These are phyloP conservation scores for Lentithecium fluviatile DNA, from an alignment of 495 filamentous ascomycete genomes.

Conservation along the genomic window DNA sequence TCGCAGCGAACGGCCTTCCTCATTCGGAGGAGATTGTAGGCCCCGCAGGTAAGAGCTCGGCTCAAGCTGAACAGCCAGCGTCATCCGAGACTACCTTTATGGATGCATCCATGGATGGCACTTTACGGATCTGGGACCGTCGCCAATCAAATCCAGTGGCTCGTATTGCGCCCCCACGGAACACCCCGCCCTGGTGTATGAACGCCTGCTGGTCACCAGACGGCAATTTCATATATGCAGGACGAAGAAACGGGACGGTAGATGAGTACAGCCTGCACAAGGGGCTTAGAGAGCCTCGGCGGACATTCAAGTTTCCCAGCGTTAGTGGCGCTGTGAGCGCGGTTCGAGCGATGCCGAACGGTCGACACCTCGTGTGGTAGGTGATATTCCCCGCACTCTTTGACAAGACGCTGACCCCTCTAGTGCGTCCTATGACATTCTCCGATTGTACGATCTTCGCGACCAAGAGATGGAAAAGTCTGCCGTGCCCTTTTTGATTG, in stretches of 20 bases:
- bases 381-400: constrained; percentile 29
- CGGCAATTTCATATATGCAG: constrained; percentile 93
- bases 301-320: constrained; percentile 85
- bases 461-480: constrained; percentile 64
- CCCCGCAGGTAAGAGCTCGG: constrained; percentile 27
- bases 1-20: constrained; percentile 50
- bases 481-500: constrained; percentile 86
- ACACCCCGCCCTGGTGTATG: constrained; percentile 95
- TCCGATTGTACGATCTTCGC: constrained; percentile 85
- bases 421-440: constrained; percentile 89
- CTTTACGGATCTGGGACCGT: constrained; percentile 87
- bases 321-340: constrained; percentile 88
- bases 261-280: constrained; percentile 92
- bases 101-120: constrained; percentile 82
- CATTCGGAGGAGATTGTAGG: constrained; percentile 49
- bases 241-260: constrained; percentile 87
- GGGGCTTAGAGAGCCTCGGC: constrained; percentile 67
- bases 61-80: constrained; percentile 39
- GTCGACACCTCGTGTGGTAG: constrained; percentile 85
- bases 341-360: constrained; percentile 87
- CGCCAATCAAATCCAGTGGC: constrained; percentile 75
- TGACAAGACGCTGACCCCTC: neutral
- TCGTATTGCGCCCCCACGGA: constrained; percentile 64
- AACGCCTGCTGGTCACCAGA: constrained; percentile 96
- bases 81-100: constrained; percentile 73